Conservation (phyloP, 129 eudicot genomes). For the Lactuca saligna region DNA sequence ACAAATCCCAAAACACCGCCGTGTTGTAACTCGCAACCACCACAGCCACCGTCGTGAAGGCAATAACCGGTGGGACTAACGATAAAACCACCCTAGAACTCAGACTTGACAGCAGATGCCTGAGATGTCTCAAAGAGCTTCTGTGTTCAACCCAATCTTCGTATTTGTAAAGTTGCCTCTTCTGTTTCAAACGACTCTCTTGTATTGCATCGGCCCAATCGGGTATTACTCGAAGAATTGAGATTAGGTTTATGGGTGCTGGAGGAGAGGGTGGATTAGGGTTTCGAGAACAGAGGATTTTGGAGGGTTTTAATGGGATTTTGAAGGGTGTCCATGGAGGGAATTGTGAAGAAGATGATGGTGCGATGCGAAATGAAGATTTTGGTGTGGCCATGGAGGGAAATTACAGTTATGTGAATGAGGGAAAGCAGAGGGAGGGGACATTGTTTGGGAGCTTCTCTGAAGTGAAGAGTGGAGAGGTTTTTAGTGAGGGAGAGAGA, state of each 20-base stretch:
- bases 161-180: slow-evolving; percentile 55
- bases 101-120: slow-evolving; percentile 66
- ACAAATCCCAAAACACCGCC: slow-evolving; percentile 60
- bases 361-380: slow-evolving; percentile 35
- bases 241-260: slow-evolving; percentile 36
- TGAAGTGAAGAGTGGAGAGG: slow-evolving; percentile 28
- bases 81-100: slow-evolving; percentile 85
- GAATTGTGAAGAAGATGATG: slow-evolving; percentile 42
- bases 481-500: slow-evolving; percentile 31
- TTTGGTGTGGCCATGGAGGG: slow-evolving; percentile 43
- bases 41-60: slow-evolving; percentile 74
- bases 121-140: slow-evolving; percentile 80
- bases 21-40: slow-evolving; percentile 74
- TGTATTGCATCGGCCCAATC: slow-evolving; percentile 80
- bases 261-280: slow-evolving; percentile 37
- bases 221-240: slow-evolving; percentile 60
- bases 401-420: slow-evolving; percentile 45
- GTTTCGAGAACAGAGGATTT: slow-evolving; percentile 47
- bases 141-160: slow-evolving; percentile 84
- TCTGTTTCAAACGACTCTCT: slow-evolving; percentile 65
- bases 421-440: slow-evolving; percentile 31
- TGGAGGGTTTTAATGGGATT: slow-evolving; percentile 48
- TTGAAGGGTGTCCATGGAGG: slow-evolving; percentile 35
- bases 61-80: slow-evolving; percentile 80
- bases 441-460: slow-evolving; percentile 38